phyloP scores from a whole-genome alignment of 108 stramenopile species.

The Fistulifera solaris region DNA sequence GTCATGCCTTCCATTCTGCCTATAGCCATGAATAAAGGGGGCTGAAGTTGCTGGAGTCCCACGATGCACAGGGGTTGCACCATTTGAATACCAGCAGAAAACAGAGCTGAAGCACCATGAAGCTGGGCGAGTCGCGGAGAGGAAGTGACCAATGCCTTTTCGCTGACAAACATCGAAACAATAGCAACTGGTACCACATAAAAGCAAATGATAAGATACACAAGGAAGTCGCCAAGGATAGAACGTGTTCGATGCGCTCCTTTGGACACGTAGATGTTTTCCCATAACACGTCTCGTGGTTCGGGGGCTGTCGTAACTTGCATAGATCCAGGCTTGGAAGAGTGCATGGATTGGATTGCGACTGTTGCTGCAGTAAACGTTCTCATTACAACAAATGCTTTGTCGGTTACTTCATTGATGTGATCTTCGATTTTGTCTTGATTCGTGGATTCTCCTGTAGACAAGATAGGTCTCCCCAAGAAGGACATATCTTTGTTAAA shows the following conservation, averaged over 20 bases:
- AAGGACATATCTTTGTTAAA: constrained; percentile 49
- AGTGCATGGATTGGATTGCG: constrained; percentile 89
- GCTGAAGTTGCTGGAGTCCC: constrained; percentile 67
- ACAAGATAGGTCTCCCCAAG: constrained; percentile 58
- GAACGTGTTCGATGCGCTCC: constrained; percentile 64
- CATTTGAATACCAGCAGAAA: constrained; percentile 68
- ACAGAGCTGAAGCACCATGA: constrained; percentile 65
- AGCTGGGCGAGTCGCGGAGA: constrained; percentile 73
- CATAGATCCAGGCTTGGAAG: constrained; percentile 78
- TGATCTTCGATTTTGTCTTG: constrained; percentile 65
- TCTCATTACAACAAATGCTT: constrained; percentile 85
- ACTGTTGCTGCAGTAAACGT: constrained; percentile 88
- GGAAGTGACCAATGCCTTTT: constrained; percentile 64
- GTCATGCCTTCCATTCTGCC: constrained; percentile 67
- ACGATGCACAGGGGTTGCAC: constrained; percentile 85
- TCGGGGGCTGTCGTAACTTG: constrained; percentile 80
- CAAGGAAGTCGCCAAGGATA: constrained; percentile 67
- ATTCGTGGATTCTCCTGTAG: constrained; percentile 15
- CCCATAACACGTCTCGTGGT: constrained; percentile 78
- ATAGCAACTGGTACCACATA: constrained; percentile 79
- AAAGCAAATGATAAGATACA: constrained; percentile 67
- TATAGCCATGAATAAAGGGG: constrained; percentile 74
- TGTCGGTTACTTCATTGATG: constrained; percentile 83
- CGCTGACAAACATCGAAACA: constrained; percentile 78
- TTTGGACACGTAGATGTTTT: constrained; percentile 80